phyloP scores from a whole-genome alignment of 2,329 filamentous ascomycete species.

The Celoporthe dispersa region DNA sequence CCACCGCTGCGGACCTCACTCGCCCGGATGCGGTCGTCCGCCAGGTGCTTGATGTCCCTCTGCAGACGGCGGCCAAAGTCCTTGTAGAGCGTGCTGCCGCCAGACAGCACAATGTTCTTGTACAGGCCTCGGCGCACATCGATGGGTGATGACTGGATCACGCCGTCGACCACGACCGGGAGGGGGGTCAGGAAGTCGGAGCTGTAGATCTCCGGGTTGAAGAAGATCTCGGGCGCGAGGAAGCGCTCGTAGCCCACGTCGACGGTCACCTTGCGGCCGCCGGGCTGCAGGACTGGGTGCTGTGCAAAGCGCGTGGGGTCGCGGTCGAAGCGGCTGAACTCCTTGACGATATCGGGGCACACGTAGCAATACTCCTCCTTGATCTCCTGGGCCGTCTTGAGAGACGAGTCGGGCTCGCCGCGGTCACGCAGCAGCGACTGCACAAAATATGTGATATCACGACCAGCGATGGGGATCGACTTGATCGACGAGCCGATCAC shows the following conservation, averaged over 20 bases:
- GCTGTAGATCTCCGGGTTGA: conserved; percentile 99
- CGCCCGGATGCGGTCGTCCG: conserved; percentile 89
- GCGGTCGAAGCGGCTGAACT: conserved; percentile 91
- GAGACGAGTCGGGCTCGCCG: conserved; percentile 92
- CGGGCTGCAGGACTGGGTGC: conserved; percentile 84
- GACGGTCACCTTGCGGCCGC: conserved; percentile 81
- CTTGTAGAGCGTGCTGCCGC: conserved; percentile 97
- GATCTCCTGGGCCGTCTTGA: conserved; percentile 97
- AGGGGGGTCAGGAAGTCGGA: conserved; percentile 97
- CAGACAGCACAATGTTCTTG: conserved; percentile 99
- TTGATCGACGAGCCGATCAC: conserved; percentile 99
- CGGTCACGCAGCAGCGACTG: conserved; percentile 94
- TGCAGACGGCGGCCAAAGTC: conserved; percentile 96
- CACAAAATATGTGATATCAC: conserved; percentile 98
- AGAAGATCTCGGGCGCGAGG: conserved; percentile 98
- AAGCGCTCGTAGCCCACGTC: conserved; percentile 98
- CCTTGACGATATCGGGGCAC: conserved; percentile 97
- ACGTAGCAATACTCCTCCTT: conserved; percentile 99
- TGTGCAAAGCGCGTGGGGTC: conserved; percentile 91
- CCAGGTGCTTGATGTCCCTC: conserved; percentile 94
- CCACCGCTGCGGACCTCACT: conserved; percentile 92
- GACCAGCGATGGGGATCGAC: conserved; percentile 95
- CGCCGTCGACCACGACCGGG: conserved; percentile 90
- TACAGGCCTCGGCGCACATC: conserved; percentile 96
- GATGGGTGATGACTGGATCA: conserved; percentile 97